Base-by-base conservation (phyloP, 2,329 filamentous ascomycete genomes). In the Malbranchea zuffiana region DNA sequence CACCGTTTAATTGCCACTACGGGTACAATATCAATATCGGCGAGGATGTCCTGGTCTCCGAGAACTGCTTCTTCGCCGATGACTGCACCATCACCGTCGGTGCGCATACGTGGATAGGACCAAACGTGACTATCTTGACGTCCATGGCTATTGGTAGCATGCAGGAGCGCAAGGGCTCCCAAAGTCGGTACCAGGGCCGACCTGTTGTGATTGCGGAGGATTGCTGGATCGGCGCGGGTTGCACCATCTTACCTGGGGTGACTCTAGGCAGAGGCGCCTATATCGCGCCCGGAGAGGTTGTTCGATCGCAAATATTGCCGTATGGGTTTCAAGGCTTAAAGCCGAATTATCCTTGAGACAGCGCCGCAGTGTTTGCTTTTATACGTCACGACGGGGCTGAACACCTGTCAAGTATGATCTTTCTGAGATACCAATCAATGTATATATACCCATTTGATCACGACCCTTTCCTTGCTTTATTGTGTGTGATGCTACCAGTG, bases 1-100 rank as follows among this genome's bases (percentile, higher is more conserved):
- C 82, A 2, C 88, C 88, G 0, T 96, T 98, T 57, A 78, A 72
- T 31, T 95, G 88, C 56, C 86, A 95, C 52, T 95, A 95, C 52
- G 90, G 90, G 1, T 96, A 94, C 63, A 96, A 98, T 57, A 81
- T 96, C 50, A 73, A 74, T 32, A 82, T 98, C 47, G 87, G 83
- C 8, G 80, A 87, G 48, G 79, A 90, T 45, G 84, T 92, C 2
- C 74, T 79, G 38, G 82, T 98, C 47, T 83, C 81, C 12, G 74
- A 82, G 38, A 82, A 84, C 51, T 95, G 87, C 59, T 79, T 78
- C 17, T 80, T 96, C 52, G 75, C 87, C 39, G 90, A 98, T 55
- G 79, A 86, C n/a, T 82, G 79, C 54, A 71, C 78, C 45, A 81
- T 96, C 42, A 76, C 68, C 31, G 86, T 96, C 50, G 87, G 87